These are phyloP conservation scores for Termitomyces sp. DNA, from an alignment of 768 basidiomycete species.

Conservation along the genomic window DNA sequence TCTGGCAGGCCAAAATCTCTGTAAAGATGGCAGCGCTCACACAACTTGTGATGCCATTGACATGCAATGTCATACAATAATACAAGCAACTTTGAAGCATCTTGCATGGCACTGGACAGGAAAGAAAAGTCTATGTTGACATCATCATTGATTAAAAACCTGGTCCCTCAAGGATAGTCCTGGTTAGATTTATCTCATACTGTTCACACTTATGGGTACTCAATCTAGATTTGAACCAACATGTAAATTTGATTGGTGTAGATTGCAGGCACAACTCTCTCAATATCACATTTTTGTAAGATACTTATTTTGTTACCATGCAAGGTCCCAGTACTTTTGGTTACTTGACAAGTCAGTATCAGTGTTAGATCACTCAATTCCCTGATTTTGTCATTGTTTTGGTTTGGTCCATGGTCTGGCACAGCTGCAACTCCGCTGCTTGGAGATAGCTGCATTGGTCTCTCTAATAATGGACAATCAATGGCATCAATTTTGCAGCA, in stretches of 20 bases:
- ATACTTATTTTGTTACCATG: not conserved
- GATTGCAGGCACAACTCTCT: not conserved
- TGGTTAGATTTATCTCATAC: not conserved
- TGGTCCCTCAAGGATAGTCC: too few relatives aligned
- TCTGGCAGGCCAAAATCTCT: too few relatives aligned
- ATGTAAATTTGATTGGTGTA: not conserved
- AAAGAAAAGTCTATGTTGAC: too few relatives aligned
- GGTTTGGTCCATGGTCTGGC: not conserved
- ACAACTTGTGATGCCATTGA: too few relatives aligned
- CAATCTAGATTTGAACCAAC: not conserved
- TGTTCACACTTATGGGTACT: not conserved
- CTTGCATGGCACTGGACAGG: too few relatives aligned
- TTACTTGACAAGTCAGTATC: not conserved
- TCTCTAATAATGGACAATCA: not conserved
- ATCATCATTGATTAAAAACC: too few relatives aligned
- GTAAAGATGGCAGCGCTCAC: too few relatives aligned
- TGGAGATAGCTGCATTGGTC: not conserved
- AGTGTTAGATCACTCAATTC: not conserved
- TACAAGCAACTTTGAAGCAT: too few relatives aligned
- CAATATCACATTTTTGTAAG: not conserved
- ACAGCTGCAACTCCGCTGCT: not conserved
- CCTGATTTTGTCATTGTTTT: not conserved
- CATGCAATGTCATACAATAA: too few relatives aligned
- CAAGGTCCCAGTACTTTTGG: not conserved
- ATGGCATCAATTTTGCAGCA: constrained; percentile 6